Evolutionary conservation across 371 early-diverging fungal genomes (phyloP).

Genomic region (Parasitella parasitica): DNA sequence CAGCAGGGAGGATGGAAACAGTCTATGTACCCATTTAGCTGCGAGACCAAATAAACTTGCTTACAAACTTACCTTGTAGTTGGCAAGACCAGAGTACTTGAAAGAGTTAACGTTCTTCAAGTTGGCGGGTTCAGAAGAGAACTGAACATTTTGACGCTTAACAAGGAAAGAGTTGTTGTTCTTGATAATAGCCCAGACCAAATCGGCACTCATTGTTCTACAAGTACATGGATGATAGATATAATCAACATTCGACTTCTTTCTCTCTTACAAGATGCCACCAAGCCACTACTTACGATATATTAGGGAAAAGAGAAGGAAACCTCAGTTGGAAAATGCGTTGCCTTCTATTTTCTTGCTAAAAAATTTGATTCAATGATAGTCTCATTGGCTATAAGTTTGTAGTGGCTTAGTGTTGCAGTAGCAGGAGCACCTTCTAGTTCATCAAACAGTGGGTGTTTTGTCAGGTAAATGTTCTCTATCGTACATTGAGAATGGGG

Average conservation of each 20-base stretch:
- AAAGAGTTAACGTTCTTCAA: constrained; percentile 81
- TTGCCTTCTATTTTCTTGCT: constrained; percentile 4
- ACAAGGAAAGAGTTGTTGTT: constrained; percentile 87
- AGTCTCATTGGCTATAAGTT: not conserved
- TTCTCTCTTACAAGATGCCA: not conserved
- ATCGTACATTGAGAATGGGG: not conserved
- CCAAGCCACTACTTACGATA: constrained; percentile 37
- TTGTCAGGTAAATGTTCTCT: not conserved
- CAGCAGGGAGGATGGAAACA: constrained; percentile 62
- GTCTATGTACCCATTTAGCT: no score
- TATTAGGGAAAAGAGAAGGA: constrained; percentile 41
- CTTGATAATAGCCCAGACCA: constrained; percentile 84
- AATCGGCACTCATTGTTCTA: constrained; percentile 63
- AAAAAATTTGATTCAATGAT: constrained; percentile 2
- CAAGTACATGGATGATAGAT: not conserved
- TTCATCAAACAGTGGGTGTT: no score
- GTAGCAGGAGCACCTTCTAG: not conserved
- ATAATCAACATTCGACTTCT: not conserved
- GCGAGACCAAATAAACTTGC: not conserved
- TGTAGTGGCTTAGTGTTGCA: not conserved
- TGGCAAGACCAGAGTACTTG: constrained; percentile 87
- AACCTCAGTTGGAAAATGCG: constrained; percentile 1
- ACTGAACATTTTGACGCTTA: constrained; percentile 80
- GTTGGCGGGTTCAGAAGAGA: constrained; percentile 84
- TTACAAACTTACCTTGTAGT: constrained; percentile 62